Percentiles rank a stretch among this genome's conserved stretches.
Evolutionary conservation across 2,329 filamentous ascomycete species (phyloP).

Genomic region (Aspergillus versicolor): DNA sequence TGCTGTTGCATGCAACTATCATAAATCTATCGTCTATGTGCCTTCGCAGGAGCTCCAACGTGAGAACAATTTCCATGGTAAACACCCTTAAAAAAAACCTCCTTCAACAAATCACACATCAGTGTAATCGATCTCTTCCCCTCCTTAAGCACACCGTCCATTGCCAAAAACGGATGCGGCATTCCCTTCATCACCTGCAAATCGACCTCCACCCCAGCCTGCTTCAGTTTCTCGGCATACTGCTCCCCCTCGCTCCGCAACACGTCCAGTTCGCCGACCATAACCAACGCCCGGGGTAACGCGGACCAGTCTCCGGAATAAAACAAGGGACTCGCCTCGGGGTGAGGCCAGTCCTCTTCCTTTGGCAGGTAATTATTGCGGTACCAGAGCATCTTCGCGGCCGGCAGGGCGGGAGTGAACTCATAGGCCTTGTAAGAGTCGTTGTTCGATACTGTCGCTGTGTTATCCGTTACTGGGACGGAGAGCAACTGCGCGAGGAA

Average conservation of each 20-base stretch:
- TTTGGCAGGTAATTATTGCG: conserved; percentile 58
- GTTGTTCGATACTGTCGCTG: conserved; percentile 47
- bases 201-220: conserved; percentile 49
- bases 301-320: conserved; percentile 51
- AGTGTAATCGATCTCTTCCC: conserved; percentile 52
- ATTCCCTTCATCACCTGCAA: conserved; percentile 54
- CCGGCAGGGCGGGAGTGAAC: conserved; percentile 53
- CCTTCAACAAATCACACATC: conserved; percentile 39
- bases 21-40: neutral
- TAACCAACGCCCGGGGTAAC: conserved; percentile 53
- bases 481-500: conserved; percentile 55
- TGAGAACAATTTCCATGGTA: neutral
- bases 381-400: conserved; percentile 62
- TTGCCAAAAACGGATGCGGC: conserved; percentile 60
- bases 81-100: conserved; percentile 23
- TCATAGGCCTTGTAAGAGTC: conserved; percentile 53
- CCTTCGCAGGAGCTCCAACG: neutral
- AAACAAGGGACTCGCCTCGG: conserved; percentile 57
- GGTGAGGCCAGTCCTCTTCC: conserved; percentile 45
- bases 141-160: conserved; percentile 56
- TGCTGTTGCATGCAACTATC: neutral
- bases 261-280: conserved; percentile 59
- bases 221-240: conserved; percentile 50
- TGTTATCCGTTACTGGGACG: conserved; percentile 61
- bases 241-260: conserved; percentile 54